Base-by-base conservation (phyloP, 2,329 filamentous ascomycete genomes). In the Colletotrichum tanaceti region DNA sequence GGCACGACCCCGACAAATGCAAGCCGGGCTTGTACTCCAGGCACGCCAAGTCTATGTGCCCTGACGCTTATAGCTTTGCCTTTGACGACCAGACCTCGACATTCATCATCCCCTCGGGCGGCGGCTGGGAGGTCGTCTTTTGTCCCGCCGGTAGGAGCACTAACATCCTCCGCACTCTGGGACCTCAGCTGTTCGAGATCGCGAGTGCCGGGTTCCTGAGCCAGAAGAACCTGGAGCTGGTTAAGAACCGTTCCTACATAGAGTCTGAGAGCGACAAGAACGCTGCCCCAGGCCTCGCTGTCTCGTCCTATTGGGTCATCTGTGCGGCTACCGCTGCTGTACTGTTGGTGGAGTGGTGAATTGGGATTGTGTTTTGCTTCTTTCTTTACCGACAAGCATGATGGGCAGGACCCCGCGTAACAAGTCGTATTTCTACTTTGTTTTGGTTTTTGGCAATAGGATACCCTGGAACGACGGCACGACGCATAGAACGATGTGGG, bases 31-130 rank as follows among this genome's bases (percentile, higher is more conserved):
- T 86, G 47, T 96, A 94, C 80, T 89, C 90, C 72, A 86, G 83
- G 67, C 83, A 84, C 13, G 91, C 92, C 61, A 96, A 97, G 81
- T 81, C 80, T 4, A 85, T 95, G 14, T 97, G 93, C 76, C 93
- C 93, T 0, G 93, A 97, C 79, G 93, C 93, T 3, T 97, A 96
- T 80, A 93, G 90, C 74, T 97, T 87, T 77, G 90, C 91, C 58
- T 88, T 87, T 77, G 86, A 89, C 72, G 86, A 89, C 74, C 79
- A 82, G 70, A 80, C 81, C 38, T 87, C 85, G 18, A 90, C 88
- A 0, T 90, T 90, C 73, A 87, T 89, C 73, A 82, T 90, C 43
- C 88, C 88, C 2, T 83, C 78, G 13, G 92, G 93, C 20, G 91
- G 90, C 24, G 92, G 92, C 0, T 96, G 92, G 83, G 89, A 94